Evolutionary conservation across 768 basidiomycete genomes (phyloP).

Genomic region (Dacryopinax primogenitus): DNA sequence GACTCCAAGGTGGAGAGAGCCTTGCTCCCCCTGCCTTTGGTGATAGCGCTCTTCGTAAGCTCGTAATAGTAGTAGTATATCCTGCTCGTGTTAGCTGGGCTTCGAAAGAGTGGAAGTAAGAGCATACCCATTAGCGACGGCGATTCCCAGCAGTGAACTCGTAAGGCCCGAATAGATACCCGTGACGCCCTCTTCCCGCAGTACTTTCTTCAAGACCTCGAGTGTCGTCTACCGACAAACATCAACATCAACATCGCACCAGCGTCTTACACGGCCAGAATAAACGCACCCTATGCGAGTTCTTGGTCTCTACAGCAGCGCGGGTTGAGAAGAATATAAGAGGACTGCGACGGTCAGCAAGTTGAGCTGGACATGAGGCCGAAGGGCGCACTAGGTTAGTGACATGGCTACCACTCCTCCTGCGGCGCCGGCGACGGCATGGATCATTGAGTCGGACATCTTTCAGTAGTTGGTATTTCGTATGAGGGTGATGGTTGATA

Average conservation of each 20-base stretch:
- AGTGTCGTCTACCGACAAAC: conserved; percentile 39
- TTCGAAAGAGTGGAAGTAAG: not conserved
- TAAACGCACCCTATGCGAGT: conserved; percentile 50
- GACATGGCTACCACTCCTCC: conserved; percentile 88
- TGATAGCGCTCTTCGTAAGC: conserved; percentile 44
- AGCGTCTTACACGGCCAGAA: not conserved
- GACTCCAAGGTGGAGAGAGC: conserved; percentile 76
- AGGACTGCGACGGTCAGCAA: no score
- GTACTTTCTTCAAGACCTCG: conserved; percentile 55
- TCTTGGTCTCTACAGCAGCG: conserved; percentile 79
- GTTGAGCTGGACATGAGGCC: no score
- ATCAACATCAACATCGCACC: not conserved
- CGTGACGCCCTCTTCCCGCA: conserved; percentile 69
- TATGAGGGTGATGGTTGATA: not conserved
- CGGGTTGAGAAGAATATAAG: conserved; percentile 85
- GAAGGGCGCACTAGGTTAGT: conserved; percentile 56
- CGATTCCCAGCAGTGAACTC: conserved; percentile 79
- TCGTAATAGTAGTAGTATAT: conserved; percentile 93
- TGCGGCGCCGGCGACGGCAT: conserved; percentile 76
- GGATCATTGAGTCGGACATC: conserved; percentile 59
- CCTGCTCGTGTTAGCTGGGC: no score
- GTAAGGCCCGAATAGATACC: conserved; percentile 80
- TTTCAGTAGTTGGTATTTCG: not conserved
- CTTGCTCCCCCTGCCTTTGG: conserved; percentile 47
- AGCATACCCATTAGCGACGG: conserved; percentile 76